Conservation (phyloP, 2,329 filamentous ascomycete genomes). For the Chaetomium strumarium region DNA sequence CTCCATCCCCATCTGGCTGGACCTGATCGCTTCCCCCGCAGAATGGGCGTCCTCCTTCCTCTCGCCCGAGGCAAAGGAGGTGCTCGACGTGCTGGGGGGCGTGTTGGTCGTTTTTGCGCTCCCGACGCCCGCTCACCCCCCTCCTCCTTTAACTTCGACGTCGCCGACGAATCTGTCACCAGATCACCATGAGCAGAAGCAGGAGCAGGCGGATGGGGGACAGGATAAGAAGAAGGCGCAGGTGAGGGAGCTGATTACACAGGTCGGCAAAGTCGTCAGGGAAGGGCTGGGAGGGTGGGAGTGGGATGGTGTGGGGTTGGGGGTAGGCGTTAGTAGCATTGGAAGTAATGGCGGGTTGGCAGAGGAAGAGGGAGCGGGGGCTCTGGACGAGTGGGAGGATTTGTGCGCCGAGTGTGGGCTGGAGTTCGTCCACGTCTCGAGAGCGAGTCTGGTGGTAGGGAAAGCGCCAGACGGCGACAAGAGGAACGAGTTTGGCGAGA, state of each 20-base stretch:
- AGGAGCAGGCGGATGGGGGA: background rate
- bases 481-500: slow-evolving; percentile 57
- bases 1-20: slow-evolving; percentile 61
- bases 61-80: slow-evolving; percentile 55
- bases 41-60: slow-evolving; percentile 57
- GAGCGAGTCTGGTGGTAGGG: slow-evolving; percentile 18
- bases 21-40: slow-evolving; percentile 44
- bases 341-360: slow-evolving; percentile 27
- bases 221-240: slow-evolving; percentile 16
- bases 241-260: slow-evolving; percentile 40
- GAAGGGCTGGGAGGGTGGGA: slow-evolving; percentile 53
- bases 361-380: too few species aligned
- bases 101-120: slow-evolving; percentile 50
- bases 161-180: background rate
- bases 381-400: slow-evolving; percentile 56
- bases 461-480: slow-evolving; percentile 28
- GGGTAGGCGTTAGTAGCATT: slow-evolving; percentile 46
- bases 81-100: slow-evolving; percentile 55
- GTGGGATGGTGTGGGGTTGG: slow-evolving; percentile 61
- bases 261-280: slow-evolving; percentile 50
- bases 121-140: slow-evolving; percentile 17
- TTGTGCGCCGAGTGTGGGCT: slow-evolving; percentile 50
- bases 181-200: background rate
- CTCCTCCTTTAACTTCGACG: background rate
- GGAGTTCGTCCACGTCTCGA: slow-evolving; percentile 53